Evolutionary conservation across 1,284 basidiomycete genomes (phyloP).

Genomic region (Trichosporon sp.): DNA sequence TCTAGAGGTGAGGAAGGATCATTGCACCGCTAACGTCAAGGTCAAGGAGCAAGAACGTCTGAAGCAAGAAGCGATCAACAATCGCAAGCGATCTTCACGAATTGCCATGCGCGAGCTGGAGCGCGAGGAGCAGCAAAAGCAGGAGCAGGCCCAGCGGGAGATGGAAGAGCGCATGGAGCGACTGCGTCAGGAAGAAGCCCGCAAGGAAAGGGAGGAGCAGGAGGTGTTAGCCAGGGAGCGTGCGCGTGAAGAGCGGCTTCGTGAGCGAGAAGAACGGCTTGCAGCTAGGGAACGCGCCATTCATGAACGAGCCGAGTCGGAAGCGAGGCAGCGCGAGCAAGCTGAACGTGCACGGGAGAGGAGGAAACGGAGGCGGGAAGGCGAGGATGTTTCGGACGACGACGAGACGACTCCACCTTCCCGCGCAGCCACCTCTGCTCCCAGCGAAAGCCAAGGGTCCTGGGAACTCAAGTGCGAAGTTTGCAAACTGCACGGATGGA

Average conservation of each 20-base stretch:
- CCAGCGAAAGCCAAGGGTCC: constrained; percentile 4
- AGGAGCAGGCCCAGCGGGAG: constrained; percentile 46
- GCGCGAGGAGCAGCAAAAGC: constrained; percentile 49
- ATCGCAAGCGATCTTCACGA: constrained; percentile 54
- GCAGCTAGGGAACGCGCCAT: constrained; percentile 50
- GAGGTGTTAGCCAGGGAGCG: constrained; percentile 42
- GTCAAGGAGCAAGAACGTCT: constrained; percentile 47
- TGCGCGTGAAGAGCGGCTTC: constrained; percentile 49
- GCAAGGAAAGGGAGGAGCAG: constrained; percentile 37
- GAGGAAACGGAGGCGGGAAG: constrained; percentile 37
- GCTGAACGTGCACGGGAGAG: constrained; percentile 43
- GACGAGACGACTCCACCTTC: constrained; percentile 6
- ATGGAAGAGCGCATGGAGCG: constrained; percentile 52
- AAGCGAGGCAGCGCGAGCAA: constrained; percentile 39
- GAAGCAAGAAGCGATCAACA: constrained; percentile 50
- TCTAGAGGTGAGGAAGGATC: constrained; percentile 38
- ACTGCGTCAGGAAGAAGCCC: constrained; percentile 44
- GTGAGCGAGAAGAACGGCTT: constrained; percentile 48
- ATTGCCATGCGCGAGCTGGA: constrained; percentile 54
- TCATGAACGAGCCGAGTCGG: constrained; percentile 36
- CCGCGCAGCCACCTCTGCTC: neutral
- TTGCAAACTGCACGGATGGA: constrained; percentile 51
- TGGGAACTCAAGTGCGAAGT: constrained; percentile 56
- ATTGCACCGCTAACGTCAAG: constrained; percentile 14
- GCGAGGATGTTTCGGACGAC: constrained; percentile 24